Conservation (phyloP, 805 yeast species). For the Spathaspora gorwiae region DNA sequence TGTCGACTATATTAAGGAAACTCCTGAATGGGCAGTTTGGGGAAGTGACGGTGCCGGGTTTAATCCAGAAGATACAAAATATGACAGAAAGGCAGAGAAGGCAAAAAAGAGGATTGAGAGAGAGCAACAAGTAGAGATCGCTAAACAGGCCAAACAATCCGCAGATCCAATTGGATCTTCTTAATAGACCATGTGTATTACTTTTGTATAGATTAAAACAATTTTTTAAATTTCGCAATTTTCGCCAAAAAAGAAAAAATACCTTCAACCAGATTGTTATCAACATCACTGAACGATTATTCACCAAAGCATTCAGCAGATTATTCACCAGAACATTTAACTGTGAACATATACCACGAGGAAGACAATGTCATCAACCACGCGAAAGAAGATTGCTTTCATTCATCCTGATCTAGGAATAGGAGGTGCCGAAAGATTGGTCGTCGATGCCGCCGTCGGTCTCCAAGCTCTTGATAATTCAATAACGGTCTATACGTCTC, state of each 20-base stretch:
- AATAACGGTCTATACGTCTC: constrained; percentile 77
- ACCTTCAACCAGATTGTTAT: too few species aligned
- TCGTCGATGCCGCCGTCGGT: constrained; percentile 92
- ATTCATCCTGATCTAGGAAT: constrained; percentile 95
- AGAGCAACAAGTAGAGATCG: constrained; percentile 19
- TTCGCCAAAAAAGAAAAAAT: too few species aligned
- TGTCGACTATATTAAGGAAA: constrained; percentile 72
- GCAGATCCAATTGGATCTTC: too few species aligned
- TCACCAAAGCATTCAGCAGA: too few species aligned
- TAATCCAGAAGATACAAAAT: constrained; percentile 77
- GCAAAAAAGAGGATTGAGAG: constrained; percentile 42
- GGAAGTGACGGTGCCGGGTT: constrained; percentile 85
- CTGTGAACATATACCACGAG: too few species aligned
- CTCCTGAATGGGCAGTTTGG: constrained; percentile 90
- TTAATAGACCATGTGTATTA: too few species aligned
- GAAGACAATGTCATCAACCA: too few species aligned
- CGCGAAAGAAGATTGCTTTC: constrained; percentile 60
- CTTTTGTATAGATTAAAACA: too few species aligned
- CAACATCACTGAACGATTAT: too few species aligned
- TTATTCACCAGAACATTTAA: too few species aligned
- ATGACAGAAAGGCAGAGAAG: constrained; percentile 59
- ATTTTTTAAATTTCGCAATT: too few species aligned
- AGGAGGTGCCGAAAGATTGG: constrained; percentile 96
- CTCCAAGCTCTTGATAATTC: constrained; percentile 62
- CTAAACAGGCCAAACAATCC: not conserved